Percentiles rank a stretch among this genome's conserved stretches.
Conservation (phyloP, 208 protist genomes). For the Trypanosomatidae sp. region DNA sequence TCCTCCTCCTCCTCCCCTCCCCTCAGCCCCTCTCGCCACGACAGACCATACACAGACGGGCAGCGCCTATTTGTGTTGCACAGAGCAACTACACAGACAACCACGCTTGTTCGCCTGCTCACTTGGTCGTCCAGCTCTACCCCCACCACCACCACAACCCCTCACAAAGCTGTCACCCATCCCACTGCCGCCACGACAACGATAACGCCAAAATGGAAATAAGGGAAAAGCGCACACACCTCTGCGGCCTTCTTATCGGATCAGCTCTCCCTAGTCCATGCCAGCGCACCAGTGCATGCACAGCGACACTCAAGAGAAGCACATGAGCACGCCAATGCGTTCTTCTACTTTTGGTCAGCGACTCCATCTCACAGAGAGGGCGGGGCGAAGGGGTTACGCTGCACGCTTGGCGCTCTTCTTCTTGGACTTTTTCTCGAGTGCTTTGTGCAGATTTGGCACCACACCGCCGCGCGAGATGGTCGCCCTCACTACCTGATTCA, state of each 20-base stretch:
- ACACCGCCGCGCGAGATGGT: constrained; percentile 91
- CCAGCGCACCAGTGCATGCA: not conserved
- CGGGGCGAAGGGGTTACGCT: constrained; percentile 13
- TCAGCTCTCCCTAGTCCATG: not conserved
- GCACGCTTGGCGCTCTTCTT: constrained; percentile 88
- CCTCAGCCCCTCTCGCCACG: too few relatives aligned
- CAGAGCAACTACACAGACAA: not conserved
- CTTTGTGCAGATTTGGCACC: constrained; percentile 89
- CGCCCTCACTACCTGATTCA: constrained; percentile 98
- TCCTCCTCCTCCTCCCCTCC: not conserved
- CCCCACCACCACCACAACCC: not conserved
- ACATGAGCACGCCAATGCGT: not conserved
- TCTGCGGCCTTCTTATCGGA: not conserved
- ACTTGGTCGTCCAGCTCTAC: not conserved
- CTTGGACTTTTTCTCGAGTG: constrained; percentile 91
- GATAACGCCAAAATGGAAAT: not conserved
- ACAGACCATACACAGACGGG: not conserved
- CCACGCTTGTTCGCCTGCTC: not conserved
- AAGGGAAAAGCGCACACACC: not conserved
- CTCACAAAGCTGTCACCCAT: not conserved
- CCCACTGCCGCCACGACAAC: not conserved
- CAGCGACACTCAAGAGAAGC: not conserved
- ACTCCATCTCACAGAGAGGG: not conserved
- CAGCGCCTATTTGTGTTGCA: not conserved
- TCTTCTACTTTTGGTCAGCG: not conserved